Conservation (phyloP, 768 basidiomycete species). For the Hericium coralloides region DNA sequence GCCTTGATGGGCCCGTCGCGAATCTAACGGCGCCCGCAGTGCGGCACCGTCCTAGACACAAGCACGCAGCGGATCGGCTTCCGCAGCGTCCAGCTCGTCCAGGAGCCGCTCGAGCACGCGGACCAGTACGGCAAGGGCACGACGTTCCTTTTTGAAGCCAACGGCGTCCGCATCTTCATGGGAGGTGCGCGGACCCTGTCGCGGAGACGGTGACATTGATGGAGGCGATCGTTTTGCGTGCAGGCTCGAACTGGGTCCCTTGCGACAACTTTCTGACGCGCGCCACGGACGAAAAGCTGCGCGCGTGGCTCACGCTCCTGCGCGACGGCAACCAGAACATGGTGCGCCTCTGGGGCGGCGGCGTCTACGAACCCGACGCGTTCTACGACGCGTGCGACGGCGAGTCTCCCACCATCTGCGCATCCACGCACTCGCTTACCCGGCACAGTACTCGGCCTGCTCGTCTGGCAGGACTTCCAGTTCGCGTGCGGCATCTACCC, state of each 20-base stretch:
- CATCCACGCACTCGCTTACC: neutral
- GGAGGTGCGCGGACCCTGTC: slow-evolving; percentile 41
- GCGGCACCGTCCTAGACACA: slow-evolving; percentile 41
- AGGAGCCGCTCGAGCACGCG: slow-evolving; percentile 50
- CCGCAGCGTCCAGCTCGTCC: slow-evolving; percentile 67
- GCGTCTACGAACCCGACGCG: slow-evolving; percentile 71
- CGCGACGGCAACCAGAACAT: slow-evolving; percentile 92
- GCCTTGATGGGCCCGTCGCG: neutral
- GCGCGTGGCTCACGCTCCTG: slow-evolving; percentile 75
- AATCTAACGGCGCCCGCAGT: slow-evolving; percentile 21
- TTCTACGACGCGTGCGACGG: slow-evolving; percentile 86
- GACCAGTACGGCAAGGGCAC: slow-evolving; percentile 56
- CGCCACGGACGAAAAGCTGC: slow-evolving; percentile 48
- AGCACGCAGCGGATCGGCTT: slow-evolving; percentile 61
- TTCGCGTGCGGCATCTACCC: slow-evolving; percentile 96
- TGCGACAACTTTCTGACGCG: slow-evolving; percentile 84
- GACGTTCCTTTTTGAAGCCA: slow-evolving; percentile 86
- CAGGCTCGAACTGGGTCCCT: slow-evolving; percentile 91
- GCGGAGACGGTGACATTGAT: no score
- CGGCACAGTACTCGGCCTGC: slow-evolving; percentile 59
- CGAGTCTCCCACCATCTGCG: slow-evolving; percentile 19
- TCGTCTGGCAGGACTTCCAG: slow-evolving; percentile 98
- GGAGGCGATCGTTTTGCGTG: neutral
- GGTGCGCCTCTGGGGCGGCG: slow-evolving; percentile 93
- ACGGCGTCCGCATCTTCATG: slow-evolving; percentile 80